A percentile compares a stretch with the other conserved stretches of the same genome.
Evolutionary conservation across 2,329 filamentous ascomycete genomes (phyloP).

Genomic region (Pseudogymnoascus sp.): DNA sequence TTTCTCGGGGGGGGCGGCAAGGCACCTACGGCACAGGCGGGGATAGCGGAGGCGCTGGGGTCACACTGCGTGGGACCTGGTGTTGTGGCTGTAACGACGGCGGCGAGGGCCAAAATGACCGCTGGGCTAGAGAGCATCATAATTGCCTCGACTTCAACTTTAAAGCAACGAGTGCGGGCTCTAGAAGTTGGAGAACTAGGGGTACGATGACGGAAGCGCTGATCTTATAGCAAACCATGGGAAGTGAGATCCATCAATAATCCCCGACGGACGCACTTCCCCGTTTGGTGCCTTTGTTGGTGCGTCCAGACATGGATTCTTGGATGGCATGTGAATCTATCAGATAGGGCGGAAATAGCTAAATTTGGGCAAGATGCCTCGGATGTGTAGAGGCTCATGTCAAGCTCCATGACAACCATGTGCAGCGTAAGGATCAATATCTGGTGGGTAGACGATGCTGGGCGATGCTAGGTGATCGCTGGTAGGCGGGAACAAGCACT

Average conservation of each 20-base stretch:
- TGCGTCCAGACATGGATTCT: neutral
- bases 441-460: neutral
- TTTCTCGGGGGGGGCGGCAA: neutral
- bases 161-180: constrained; percentile 6
- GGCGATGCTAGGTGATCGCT: neutral
- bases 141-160: neutral
- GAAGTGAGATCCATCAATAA: neutral
- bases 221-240: constrained; percentile 7
- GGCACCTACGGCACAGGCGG: neutral
- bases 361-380: neutral
- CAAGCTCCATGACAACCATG: neutral
- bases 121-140: neutral
- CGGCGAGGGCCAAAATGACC: constrained; percentile 3
- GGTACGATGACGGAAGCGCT: neutral
- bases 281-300: neutral
- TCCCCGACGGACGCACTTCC: neutral
- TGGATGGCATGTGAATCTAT: neutral
- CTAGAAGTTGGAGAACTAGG: neutral
- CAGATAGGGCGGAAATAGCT: neutral
- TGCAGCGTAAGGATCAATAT: neutral
- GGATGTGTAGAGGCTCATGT: neutral
- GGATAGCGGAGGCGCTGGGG: neutral
- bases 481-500: neutral
- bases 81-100: neutral
- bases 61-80: neutral